Conservation (phyloP, 2,329 filamentous ascomycete genomes). For the Ambrosiella cleistominuta region DNA sequence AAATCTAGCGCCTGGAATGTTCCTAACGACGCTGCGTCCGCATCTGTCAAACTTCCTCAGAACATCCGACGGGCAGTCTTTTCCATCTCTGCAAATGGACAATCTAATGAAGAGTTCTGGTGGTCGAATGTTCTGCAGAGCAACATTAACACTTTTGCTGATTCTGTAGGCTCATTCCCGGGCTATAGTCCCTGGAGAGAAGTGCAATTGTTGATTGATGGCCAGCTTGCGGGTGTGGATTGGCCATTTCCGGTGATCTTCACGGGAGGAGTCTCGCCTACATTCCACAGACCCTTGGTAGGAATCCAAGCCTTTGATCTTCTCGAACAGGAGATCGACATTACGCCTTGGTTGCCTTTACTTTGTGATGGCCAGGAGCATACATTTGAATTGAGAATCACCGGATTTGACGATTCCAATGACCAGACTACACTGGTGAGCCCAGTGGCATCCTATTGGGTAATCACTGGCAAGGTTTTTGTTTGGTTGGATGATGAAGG, state of each 20-base stretch:
- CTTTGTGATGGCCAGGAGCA: slow-evolving; percentile 49
- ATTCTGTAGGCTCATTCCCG: slow-evolving; percentile 37
- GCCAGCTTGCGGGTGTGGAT: slow-evolving; percentile 50
- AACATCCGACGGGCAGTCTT: slow-evolving; percentile 54
- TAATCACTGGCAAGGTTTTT: slow-evolving; percentile 64
- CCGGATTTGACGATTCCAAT: slow-evolving; percentile 41
- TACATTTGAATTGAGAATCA: slow-evolving; percentile 49
- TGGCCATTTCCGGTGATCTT: slow-evolving; percentile 77
- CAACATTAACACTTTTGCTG: slow-evolving; percentile 39
- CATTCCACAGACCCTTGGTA: slow-evolving; percentile 61
- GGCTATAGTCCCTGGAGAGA: slow-evolving; percentile 63
- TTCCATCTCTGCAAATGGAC: slow-evolving; percentile 60
- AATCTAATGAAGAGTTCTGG: slow-evolving; percentile 68
- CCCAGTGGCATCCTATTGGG: slow-evolving; percentile 37
- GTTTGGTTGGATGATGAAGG: slow-evolving; percentile 45
- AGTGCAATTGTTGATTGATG: slow-evolving; percentile 60
- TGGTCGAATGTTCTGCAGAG: slow-evolving; percentile 58
- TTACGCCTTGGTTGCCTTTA: slow-evolving; percentile 56
- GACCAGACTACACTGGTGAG: slow-evolving; percentile 28
- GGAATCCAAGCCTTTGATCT: slow-evolving; percentile 67
- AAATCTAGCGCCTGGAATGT: slow-evolving; percentile 49
- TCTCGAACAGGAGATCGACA: slow-evolving; percentile 63
- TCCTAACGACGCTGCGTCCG: slow-evolving; percentile 43
- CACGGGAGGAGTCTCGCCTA: slow-evolving; percentile 61
- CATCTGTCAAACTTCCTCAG: slow-evolving; percentile 42